Percentiles rank a stretch among this genome's conserved stretches.
These are phyloP conservation scores for Euphorbia tirucalli DNA, from an alignment of 345 rosid genomes.

Conservation along the genomic window DNA sequence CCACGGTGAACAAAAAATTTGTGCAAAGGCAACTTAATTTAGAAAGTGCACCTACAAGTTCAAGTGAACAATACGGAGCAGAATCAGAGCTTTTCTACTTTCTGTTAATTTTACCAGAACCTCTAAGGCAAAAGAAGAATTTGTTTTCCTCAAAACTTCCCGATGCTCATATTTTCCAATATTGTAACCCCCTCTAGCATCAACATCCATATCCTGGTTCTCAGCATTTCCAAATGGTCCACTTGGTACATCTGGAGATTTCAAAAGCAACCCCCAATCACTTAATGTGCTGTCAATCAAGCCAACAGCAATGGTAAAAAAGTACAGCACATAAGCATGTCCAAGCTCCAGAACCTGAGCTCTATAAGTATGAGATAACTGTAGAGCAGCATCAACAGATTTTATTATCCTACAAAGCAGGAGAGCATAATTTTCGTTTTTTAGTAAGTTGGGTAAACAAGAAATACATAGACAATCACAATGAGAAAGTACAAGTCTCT, in stretches of 20 bases:
- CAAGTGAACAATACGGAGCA: constrained; percentile 50
- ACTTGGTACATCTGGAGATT: constrained; percentile 20
- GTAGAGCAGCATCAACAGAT: constrained; percentile 46
- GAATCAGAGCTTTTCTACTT: constrained; percentile 42
- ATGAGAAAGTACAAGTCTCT: background rate
- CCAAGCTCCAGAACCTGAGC: constrained; percentile 40
- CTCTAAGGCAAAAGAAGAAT: constrained; percentile 45
- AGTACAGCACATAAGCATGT: constrained; percentile 44
- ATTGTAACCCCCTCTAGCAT: constrained; percentile 19
- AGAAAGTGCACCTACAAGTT: constrained; percentile 43
- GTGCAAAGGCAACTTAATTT: constrained; percentile 1
- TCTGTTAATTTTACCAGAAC: constrained; percentile 43
- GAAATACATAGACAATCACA: background rate
- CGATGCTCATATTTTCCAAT: constrained; percentile 29
- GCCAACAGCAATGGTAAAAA: constrained; percentile 34
- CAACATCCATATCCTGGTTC: constrained; percentile 37
- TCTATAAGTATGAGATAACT: constrained; percentile 41
- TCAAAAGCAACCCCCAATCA: constrained; percentile 44
- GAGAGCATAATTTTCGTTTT: background rate
- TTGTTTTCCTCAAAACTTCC: constrained; percentile 33
- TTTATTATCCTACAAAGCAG: constrained; percentile 45
- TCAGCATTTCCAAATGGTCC: constrained; percentile 26
- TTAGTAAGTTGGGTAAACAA: background rate
- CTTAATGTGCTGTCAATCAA: constrained; percentile 42
- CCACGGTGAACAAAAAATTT: background rate